Percentiles rank a stretch among this genome's conserved stretches.
Conservation (phyloP, 2,329 filamentous ascomycete species). For the Metarhizium guizhouense region DNA sequence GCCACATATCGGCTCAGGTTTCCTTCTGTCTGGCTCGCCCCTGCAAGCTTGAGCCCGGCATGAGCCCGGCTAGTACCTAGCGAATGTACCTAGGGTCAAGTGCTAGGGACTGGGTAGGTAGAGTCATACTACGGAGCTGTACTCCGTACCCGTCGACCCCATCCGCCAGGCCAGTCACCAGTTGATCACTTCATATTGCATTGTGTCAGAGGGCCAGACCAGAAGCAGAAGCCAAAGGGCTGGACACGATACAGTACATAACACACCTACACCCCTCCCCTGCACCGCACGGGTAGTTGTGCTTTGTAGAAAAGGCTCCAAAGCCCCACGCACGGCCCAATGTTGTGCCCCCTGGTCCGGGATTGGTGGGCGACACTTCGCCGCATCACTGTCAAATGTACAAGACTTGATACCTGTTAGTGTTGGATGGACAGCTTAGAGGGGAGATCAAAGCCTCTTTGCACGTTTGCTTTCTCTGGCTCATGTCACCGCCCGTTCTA, state of each 20-base stretch:
- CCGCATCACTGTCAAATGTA: conserved; percentile 10
- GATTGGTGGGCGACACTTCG: conserved; percentile 8
- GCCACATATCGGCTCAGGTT: background rate
- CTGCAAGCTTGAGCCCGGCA: background rate
- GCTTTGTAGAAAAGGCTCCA: background rate
- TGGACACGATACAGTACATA: background rate
- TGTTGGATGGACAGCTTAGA: background rate
- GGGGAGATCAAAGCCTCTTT: conserved; percentile 15
- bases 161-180: background rate
- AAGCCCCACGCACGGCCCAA: conserved; percentile 13
- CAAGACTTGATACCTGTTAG: background rate
- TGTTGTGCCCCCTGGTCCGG: conserved; percentile 10
- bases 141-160: background rate
- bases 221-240: background rate
- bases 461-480: conserved; percentile 7
- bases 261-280: background rate
- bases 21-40: conserved; percentile 1
- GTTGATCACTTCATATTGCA: background rate
- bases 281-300: conserved; percentile 1
- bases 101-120: too few species aligned
- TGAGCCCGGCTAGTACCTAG: background rate
- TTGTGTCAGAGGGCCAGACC: background rate
- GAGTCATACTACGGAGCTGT: background rate
- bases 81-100: too few species aligned
- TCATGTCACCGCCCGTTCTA: conserved; percentile 26